Percentiles rank a stretch among this genome's conserved stretches.
These are phyloP conservation scores for Clavulina sp. DNA, from an alignment of 768 basidiomycete species.

Conservation along the genomic window DNA sequence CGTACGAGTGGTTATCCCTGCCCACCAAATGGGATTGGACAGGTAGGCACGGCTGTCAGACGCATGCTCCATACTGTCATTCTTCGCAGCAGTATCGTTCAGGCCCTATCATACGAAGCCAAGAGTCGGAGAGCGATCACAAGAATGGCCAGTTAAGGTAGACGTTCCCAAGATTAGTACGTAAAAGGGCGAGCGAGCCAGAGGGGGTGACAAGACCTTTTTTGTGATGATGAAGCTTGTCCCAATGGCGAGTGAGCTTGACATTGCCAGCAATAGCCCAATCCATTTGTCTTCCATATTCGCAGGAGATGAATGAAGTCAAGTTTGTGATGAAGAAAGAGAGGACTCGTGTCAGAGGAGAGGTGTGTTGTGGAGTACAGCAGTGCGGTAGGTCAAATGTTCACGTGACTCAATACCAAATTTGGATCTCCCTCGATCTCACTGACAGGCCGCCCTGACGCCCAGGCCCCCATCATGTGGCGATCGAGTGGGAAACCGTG, in stretches of 20 bases:
- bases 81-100: constrained; percentile 59
- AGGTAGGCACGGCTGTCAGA: constrained; percentile 79
- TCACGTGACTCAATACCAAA: no score
- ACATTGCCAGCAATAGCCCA: constrained; percentile 75
- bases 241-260: constrained; percentile 74
- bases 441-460: no score
- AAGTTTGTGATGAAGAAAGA: no score
- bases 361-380: no score
- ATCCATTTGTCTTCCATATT: constrained; percentile 77
- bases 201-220: constrained; percentile 78
- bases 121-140: not conserved
- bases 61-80: constrained; percentile 33
- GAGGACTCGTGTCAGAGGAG: no score
- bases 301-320: not conserved
- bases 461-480: no score
- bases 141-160: not conserved
- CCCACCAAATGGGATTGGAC: constrained; percentile 92
- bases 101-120: constrained; percentile 42
- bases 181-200: not conserved
- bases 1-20: constrained; percentile 81
- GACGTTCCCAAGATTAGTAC: not conserved
- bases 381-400: no score
- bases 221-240: constrained; percentile 98
- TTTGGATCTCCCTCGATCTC: no score
- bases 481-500: no score